Evolutionary conservation across 164 flowering plant genomes (phyloP), one percentile per base, ranked within the genome.

Genomic region (Magnolia changhungtana): DNA sequence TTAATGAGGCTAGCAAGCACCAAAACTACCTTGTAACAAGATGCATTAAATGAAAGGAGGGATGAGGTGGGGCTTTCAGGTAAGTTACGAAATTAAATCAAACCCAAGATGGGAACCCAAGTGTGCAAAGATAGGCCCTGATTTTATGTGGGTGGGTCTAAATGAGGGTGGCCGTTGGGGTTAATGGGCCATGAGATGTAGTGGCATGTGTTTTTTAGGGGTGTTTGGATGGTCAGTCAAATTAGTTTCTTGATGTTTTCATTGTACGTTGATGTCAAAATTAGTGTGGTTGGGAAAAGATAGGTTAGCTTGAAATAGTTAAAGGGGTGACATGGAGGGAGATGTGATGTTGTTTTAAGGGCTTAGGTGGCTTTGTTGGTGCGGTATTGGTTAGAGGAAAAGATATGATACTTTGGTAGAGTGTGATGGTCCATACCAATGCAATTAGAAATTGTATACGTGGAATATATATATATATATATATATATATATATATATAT

Each of bases 231-330:
- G 69, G 72, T 63, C 27, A 74, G 80, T 75, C 80, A 79, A 79
- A 74, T 55, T 70, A 67, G 82, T 78, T 82, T 77, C 73, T 82
- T 80, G 79, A 71, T 78, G 77, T 72, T 82, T 80, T 82, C 74
- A 76, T 71, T 55, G 76, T 66, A 13, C 78, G 76, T 79, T 77
- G 74, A 74, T 70, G 85, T 78, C 71, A 69, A 83, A 80, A 78
- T 73, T 66, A 74, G 72, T 81, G 75, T 82, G 77, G 85, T 83
- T 79, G 73, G 75, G 85, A 82, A 77, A 75, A 73, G 80, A 81
- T 81, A 70, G 83, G 65, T 71, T 78, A 77, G 72, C 83, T 78
- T 78, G 74, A 74, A 58, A 74, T 58, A 66, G 74, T 66, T 27
- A 52, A 27, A 74, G 65, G 49, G 67, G 72, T 20, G 9, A 61